Base-by-base conservation (phyloP, 1,139 yeast genomes). In the Debaryomyces fabryi region DNA sequence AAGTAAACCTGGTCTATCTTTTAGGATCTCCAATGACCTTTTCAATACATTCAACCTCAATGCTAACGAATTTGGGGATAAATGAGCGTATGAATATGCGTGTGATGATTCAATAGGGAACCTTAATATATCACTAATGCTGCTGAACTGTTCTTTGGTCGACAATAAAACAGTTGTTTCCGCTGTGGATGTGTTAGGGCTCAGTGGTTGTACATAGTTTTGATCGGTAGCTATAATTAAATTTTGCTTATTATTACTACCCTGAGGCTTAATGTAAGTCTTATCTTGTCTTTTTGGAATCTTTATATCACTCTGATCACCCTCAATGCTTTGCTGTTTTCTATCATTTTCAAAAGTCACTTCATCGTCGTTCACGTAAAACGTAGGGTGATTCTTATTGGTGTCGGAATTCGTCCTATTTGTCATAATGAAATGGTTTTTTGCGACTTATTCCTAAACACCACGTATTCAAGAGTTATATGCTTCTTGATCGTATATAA, bases 21-120 rank as follows among this genome's bases (percentile, higher is more conserved):
- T 68, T 39, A 87, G 66, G 42, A 88, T 86, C 62, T 88, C 90
- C 45, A 89, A 68, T 6, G 95, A 86, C 53, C 96, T 71, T 58
- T 85, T 87, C 58, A 89, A 71, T 16, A 88, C 91, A 51, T 85
- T 85, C 52, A 89, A 69, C 48, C 96, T 71, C 47, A 88, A 80
- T 0, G 95, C 89, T 49, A 89, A 67, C 1, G 96, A 86, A 59
- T 87, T 86, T 18, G 91, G 93, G 4, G 95, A 85, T 49, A 88
- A 71, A 51, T 87, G 89, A 5, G 95, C 91, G 64, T 88, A 89
- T 0, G 96, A 88, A 60, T 87, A 89, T 2, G 96, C 87, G 62
- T 88, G 93, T 2, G 95, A 81, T 9, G 95, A 86, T 60, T 87
- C 93, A 18, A 85, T 82, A 4, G 96, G 90, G 60, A 86, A 87